A percentile compares a stretch with the other conserved stretches of the same genome.
Evolutionary conservation across 805 yeast genomes (phyloP).

Genomic region (Ogataea naganishii): DNA sequence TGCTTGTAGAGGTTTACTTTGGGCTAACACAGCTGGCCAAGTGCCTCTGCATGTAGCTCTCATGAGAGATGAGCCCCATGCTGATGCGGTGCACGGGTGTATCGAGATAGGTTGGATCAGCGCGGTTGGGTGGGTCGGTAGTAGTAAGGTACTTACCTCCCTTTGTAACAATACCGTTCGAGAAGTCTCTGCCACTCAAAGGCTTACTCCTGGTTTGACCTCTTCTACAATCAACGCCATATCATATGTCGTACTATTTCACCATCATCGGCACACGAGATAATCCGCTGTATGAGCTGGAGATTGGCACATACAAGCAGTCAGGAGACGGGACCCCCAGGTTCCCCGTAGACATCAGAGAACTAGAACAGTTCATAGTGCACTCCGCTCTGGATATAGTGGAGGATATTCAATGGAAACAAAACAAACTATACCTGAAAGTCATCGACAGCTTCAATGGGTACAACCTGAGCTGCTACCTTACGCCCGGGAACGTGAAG

Average conservation of each 20-base stretch:
- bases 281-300: conserved; percentile 80
- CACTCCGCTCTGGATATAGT: conserved; percentile 88
- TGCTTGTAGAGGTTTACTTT: too few relatives aligned
- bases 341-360: conserved; percentile 64
- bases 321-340: conserved; percentile 56
- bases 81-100: too few relatives aligned
- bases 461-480: conserved; percentile 68
- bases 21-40: too few relatives aligned
- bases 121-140: too few relatives aligned
- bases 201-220: conserved; percentile 11
- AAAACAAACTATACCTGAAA: conserved; percentile 58
- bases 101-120: too few relatives aligned
- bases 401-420: conserved; percentile 81
- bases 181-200: too few relatives aligned
- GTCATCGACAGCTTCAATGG: conserved; percentile 83
- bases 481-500: conserved; percentile 83
- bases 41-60: too few relatives aligned
- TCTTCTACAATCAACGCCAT: conserved; percentile 18
- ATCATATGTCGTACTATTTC: conserved; percentile 79
- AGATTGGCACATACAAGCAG: conserved; percentile 66
- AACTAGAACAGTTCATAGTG: conserved; percentile 78
- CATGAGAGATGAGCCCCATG: too few relatives aligned
- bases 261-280: conserved; percentile 84
- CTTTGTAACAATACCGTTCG: too few relatives aligned
- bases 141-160: too few relatives aligned